Conservation (phyloP, 352 stramenopile genomes). For the Phytopythium sindhum region DNA sequence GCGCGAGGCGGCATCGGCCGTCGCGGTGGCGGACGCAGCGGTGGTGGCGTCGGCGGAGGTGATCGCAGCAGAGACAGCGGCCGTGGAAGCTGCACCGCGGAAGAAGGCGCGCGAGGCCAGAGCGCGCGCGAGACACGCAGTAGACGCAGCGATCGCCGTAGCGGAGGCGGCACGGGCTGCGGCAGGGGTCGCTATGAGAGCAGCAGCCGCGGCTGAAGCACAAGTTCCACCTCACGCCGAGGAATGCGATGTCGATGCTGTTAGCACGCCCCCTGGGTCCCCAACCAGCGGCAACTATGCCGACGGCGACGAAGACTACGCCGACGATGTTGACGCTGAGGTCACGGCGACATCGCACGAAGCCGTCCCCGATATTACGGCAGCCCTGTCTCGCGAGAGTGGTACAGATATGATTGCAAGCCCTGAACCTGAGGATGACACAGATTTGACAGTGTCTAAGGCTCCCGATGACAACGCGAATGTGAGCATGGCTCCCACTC, state of each 20-base stretch:
- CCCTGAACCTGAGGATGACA: too few relatives aligned
- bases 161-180: not conserved
- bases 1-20: not conserved
- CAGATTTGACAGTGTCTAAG: too few relatives aligned
- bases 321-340: too few relatives aligned
- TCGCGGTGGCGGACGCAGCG: not conserved
- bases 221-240: not conserved
- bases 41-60: not conserved
- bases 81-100: not conserved
- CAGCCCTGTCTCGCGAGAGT: too few relatives aligned
- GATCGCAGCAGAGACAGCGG: not conserved
- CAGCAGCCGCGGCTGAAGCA: not conserved
- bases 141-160: not conserved
- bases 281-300: too few relatives aligned
- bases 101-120: not conserved
- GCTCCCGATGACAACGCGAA: too few relatives aligned
- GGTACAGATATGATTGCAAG: too few relatives aligned
- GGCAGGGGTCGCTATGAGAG: not conserved
- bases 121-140: not conserved
- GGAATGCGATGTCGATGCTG: not conserved
- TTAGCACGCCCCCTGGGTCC: not conserved
- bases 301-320: not conserved
- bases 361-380: too few relatives aligned
- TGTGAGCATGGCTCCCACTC: too few relatives aligned
- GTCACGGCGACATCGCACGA: too few relatives aligned